Percentiles rank a stretch among this genome's conserved stretches.
Evolutionary conservation across 2,329 filamentous ascomycete genomes (phyloP).

Genomic region (Diplodia corticola): DNA sequence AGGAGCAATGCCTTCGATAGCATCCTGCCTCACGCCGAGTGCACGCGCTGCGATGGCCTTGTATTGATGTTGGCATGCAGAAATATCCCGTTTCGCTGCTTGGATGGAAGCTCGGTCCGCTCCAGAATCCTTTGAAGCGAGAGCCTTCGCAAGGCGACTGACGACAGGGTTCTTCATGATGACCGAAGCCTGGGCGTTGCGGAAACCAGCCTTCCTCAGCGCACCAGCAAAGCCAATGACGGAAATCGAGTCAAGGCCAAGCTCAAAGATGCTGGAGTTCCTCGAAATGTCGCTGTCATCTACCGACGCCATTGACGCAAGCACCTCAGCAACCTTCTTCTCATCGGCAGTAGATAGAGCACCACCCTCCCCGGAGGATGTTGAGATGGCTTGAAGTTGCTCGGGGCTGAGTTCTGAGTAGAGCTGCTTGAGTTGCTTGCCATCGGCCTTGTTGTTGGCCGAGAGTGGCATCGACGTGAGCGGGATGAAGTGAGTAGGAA

Average conservation of each 20-base stretch:
- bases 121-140: constrained; percentile 27
- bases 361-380: constrained; percentile 26
- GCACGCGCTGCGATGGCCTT: constrained; percentile 53
- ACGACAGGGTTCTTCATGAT: constrained; percentile 62
- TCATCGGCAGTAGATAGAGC: constrained; percentile 37
- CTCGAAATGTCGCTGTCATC: constrained; percentile 48
- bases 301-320: constrained; percentile 57
- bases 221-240: constrained; percentile 68
- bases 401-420: constrained; percentile 64
- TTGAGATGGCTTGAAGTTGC: constrained; percentile 59
- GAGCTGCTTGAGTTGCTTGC: constrained; percentile 65
- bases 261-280: constrained; percentile 73
- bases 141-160: constrained; percentile 40
- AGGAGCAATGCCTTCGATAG: constrained; percentile 73
- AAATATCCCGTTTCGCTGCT: constrained; percentile 61
- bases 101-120: constrained; percentile 37
- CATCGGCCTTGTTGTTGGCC: constrained; percentile 85
- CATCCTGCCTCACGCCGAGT: constrained; percentile 52
- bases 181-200: constrained; percentile 60
- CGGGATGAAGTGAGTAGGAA: constrained; percentile 79
- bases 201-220: constrained; percentile 65
- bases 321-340: constrained; percentile 53
- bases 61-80: constrained; percentile 65
- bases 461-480: constrained; percentile 75
- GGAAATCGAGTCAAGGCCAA: constrained; percentile 86